phyloP scores from a whole-genome alignment of 2,329 filamentous ascomycete species.

The Scedosporium aurantiacum region DNA sequence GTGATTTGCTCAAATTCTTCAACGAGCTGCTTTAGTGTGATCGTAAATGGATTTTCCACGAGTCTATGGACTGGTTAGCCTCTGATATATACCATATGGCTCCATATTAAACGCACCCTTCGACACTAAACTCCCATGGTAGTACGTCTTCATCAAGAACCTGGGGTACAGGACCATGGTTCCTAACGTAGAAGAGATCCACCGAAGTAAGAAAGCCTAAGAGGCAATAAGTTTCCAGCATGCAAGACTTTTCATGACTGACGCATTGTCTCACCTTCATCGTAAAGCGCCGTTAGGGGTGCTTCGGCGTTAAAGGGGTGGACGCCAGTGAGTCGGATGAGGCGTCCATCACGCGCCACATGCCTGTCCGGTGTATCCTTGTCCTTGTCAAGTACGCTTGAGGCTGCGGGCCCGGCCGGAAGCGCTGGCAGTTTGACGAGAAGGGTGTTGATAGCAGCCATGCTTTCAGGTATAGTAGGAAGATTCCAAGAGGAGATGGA shows the following conservation, averaged over 20 bases:
- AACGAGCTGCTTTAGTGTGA: constrained; percentile 64
- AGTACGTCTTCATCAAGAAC: constrained; percentile 62
- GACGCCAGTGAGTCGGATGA: constrained; percentile 77
- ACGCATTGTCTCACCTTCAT: constrained; percentile 29
- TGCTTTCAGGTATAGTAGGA: neutral
- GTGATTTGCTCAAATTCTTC: constrained; percentile 70
- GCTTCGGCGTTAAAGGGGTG: constrained; percentile 90
- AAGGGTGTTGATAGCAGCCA: neutral
- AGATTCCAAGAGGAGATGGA: neutral
- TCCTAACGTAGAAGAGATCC: constrained; percentile 83
- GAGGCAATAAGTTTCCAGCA: neutral
- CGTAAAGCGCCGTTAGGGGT: constrained; percentile 65
- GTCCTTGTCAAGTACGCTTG: constrained; percentile 4
- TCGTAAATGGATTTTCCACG: constrained; percentile 62
- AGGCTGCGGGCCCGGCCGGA: neutral
- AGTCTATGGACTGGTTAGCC: constrained; percentile 22
- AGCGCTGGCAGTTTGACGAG: neutral
- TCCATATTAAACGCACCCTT: neutral
- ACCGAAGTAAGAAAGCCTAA: constrained; percentile 76
- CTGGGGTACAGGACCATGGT: constrained; percentile 73
- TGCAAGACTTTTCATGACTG: neutral
- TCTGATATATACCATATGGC: neutral
- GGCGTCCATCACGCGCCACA: constrained; percentile 65
- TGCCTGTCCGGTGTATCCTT: constrained; percentile 63
- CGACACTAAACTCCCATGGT: constrained; percentile 49